A percentile compares a stretch with the other conserved stretches of the same genome.
phyloP scores from a whole-genome alignment of 2,329 filamentous ascomycete genomes.

The Verticillium nonalfalfae region DNA sequence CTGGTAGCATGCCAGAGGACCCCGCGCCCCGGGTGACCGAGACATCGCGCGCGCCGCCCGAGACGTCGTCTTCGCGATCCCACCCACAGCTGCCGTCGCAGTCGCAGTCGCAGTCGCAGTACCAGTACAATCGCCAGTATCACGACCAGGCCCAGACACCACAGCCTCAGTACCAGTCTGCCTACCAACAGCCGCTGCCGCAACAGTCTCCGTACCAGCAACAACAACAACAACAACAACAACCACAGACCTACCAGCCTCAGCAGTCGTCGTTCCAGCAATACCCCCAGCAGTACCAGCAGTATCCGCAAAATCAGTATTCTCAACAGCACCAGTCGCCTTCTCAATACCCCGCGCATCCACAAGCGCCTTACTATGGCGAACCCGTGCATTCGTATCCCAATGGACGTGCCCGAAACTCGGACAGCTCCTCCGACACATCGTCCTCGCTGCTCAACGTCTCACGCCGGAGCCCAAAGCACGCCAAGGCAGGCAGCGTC shows the following conservation, averaged over 20 bases:
- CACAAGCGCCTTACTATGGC: neutral
- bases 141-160: neutral
- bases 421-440: constrained; percentile 41
- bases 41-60: neutral
- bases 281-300: constrained; percentile 12
- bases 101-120: neutral
- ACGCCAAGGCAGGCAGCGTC: constrained; percentile 43
- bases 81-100: neutral
- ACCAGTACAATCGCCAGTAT: neutral
- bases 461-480: constrained; percentile 44
- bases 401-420: constrained; percentile 6
- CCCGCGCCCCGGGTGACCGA: neutral
- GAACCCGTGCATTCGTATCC: neutral
- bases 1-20: constrained; percentile 1
- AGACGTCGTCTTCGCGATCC: neutral
- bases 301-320: constrained; percentile 9
- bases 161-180: neutral
- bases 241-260: constrained; percentile 10
- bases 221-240: constrained; percentile 15
- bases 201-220: neutral
- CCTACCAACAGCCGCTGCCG: neutral
- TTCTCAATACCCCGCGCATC: constrained; percentile 7
- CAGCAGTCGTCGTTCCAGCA: constrained; percentile 9
- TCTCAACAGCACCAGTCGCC: constrained; percentile 6
- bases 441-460: constrained; percentile 61